Percentiles rank a stretch among this genome's conserved stretches.
These are phyloP conservation scores for Calonectria leucothoes DNA, from an alignment of 2,329 filamentous ascomycete species.

Conservation along the genomic window DNA sequence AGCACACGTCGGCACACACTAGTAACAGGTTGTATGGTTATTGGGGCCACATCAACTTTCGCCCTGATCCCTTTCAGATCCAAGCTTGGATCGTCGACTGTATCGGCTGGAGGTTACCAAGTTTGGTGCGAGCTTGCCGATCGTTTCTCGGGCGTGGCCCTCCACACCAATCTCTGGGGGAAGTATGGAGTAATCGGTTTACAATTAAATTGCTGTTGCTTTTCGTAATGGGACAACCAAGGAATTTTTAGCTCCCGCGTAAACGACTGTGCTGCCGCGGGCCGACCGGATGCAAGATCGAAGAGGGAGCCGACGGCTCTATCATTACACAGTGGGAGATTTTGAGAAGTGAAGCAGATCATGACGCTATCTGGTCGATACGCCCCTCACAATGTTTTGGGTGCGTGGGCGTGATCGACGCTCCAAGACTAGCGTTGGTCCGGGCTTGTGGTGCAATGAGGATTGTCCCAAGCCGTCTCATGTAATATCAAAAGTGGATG, in stretches of 20 bases:
- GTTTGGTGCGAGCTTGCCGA: not conserved
- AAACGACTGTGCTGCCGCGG: not conserved
- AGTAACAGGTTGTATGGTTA: not conserved
- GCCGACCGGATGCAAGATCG: not conserved
- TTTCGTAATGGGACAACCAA: not conserved
- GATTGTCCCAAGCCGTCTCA: conserved; percentile 2
- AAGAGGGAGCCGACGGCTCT: conserved; percentile 9
- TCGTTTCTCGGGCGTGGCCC: not conserved
- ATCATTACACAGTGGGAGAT: conserved; percentile 18
- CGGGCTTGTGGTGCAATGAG: not conserved
- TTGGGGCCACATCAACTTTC: not conserved
- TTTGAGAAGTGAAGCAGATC: conserved; percentile 21
- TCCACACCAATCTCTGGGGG: not conserved
- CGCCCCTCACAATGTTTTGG: conserved; percentile 31
- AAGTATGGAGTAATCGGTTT: not conserved
- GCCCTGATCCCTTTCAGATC: not conserved
- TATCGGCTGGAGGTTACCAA: not conserved
- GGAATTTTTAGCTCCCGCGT: not conserved
- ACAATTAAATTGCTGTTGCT: not conserved
- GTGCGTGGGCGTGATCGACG: conserved; percentile 8
- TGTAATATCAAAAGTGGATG: not conserved
- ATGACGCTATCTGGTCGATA: not conserved
- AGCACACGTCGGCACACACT: not conserved
- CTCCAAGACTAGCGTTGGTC: not conserved
- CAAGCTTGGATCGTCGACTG: not conserved